Base-by-base conservation (phyloP, 2,329 filamentous ascomycete genomes). In the Microascus cirrosus region DNA sequence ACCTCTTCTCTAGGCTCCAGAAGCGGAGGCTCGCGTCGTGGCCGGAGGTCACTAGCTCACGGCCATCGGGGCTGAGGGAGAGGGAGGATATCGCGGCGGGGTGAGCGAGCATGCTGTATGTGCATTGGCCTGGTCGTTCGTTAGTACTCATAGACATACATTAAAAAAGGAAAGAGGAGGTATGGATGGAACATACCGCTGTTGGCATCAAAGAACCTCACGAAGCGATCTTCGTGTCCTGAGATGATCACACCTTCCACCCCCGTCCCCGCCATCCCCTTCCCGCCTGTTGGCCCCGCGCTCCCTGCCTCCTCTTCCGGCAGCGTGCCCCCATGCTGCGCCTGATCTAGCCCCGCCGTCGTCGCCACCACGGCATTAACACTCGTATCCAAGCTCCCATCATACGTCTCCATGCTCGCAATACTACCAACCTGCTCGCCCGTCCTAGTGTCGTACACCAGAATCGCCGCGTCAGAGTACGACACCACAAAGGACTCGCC, bases 71-170 rank as follows among this genome's bases (percentile, higher is more conserved):
- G 64, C 90, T 96, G 22, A 99, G 82, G 0, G 90, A 95, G 5
- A 99, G 80, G 28, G 89, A 87, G 1, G 94, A 95, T 63, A 99
- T 96, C 59, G 94, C 87, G 2, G 92, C 88, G 0, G 94, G 91
- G 66, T 99, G 94, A 6, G 94, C 94, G 60, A 97, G 84, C 94
- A 99, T 99, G 67, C 89, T 95, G 73, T 99, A 99, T 62, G 94
- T 97, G 74, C 92, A 96, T 90, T 99, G 94, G 59, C 94, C 94
- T 97, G 63, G n/a, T 11, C 12, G 24, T 64, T 59, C 64, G 63
- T 64, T n/a, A 58, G 32, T 18, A 50, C 22, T 24, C 22, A 22
- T 22, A 8, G 20, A 24, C 28, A 2, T 7, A 24, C 11, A 8
- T 20, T 39, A 52, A 60, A 58, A 52, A 25, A 42, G 10, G 8